These are phyloP conservation scores for Colletotrichum sp. DNA, from an alignment of 2,329 filamentous ascomycete species.

Conservation along the genomic window DNA sequence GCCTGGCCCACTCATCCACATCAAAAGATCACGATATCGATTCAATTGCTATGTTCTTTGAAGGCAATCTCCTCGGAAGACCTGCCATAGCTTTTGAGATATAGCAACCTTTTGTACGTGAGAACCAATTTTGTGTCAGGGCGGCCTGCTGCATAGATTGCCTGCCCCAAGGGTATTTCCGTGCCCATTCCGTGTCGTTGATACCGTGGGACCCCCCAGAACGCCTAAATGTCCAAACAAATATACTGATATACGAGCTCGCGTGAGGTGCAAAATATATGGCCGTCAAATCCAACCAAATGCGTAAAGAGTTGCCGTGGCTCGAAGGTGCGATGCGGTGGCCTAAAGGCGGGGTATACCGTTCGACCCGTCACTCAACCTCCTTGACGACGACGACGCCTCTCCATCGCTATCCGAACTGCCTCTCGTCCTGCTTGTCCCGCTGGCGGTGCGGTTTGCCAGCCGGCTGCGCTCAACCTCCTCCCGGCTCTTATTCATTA, in stretches of 20 bases:
- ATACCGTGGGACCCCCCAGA: neutral
- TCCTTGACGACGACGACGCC: conserved; percentile 21
- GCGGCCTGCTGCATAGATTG: neutral
- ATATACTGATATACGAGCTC: neutral
- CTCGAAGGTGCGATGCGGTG: neutral
- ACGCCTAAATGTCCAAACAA: neutral
- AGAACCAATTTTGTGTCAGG: conserved; percentile 3
- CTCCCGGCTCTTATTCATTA: conserved; percentile 57
- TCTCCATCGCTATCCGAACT: conserved; percentile 27
- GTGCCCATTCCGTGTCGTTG: conserved; percentile 3
- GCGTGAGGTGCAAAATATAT: neutral
- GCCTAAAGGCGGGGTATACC: conserved; percentile 36
- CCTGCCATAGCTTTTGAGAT: neutral
- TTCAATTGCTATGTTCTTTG: neutral
- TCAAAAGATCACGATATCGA: neutral
- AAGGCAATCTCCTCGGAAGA: neutral
- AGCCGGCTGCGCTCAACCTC: conserved; percentile 40
- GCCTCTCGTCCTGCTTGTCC: conserved; percentile 26
- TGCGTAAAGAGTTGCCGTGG: neutral
- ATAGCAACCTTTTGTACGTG: neutral
- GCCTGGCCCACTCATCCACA: neutral
- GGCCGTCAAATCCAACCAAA: neutral
- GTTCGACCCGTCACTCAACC: conserved; percentile 35
- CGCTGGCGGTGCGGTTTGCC: conserved; percentile 20
- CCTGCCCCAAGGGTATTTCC: conserved; percentile 17